Evolutionary conservation across 2,329 filamentous ascomycete species (phyloP).

Genomic region (Botrytis elliptica): DNA sequence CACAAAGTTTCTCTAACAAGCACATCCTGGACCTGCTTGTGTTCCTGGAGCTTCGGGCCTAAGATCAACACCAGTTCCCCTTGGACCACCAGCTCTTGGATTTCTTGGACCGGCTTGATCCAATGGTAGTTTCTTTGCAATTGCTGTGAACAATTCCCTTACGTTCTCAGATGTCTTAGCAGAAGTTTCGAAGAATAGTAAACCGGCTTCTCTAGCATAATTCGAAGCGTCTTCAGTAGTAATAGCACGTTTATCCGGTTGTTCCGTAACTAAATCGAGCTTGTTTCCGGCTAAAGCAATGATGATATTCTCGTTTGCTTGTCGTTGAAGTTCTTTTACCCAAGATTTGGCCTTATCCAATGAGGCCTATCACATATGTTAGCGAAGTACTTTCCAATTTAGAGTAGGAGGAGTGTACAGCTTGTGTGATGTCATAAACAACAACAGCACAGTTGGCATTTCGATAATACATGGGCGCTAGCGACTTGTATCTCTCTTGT

Average conservation of each 20-base stretch:
- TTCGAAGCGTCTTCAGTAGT: constrained; percentile 86
- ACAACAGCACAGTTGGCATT: constrained; percentile 99
- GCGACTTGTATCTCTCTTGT: constrained; percentile 97
- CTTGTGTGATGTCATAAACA: constrained; percentile 99
- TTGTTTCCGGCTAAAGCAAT: constrained; percentile 98
- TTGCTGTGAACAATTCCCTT: constrained; percentile 90
- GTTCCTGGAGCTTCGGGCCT: constrained; percentile 55
- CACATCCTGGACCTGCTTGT: constrained; percentile 59
- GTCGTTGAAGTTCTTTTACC: constrained; percentile 98
- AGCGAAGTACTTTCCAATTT: not conserved
- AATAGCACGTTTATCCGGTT: constrained; percentile 94
- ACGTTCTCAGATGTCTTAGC: constrained; percentile 98
- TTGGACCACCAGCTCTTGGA: constrained; percentile 59
- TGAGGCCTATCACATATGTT: constrained; percentile 63
- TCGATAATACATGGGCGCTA: constrained; percentile 99
- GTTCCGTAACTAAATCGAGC: constrained; percentile 89
- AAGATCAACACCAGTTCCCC: constrained; percentile 59
- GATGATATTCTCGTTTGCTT: constrained; percentile 99
- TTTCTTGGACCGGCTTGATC: constrained; percentile 94
- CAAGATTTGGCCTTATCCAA: constrained; percentile 98
- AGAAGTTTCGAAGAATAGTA: constrained; percentile 98
- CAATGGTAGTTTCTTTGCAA: constrained; percentile 94
- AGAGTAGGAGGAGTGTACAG: constrained; percentile 55
- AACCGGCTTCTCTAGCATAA: constrained; percentile 87
- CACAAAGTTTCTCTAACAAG: constrained; percentile 51